Percentiles rank a stretch among this genome's conserved stretches.
These are phyloP conservation scores for Porpolomopsis calyptriformis DNA, from an alignment of 768 basidiomycete species.

Conservation along the genomic window DNA sequence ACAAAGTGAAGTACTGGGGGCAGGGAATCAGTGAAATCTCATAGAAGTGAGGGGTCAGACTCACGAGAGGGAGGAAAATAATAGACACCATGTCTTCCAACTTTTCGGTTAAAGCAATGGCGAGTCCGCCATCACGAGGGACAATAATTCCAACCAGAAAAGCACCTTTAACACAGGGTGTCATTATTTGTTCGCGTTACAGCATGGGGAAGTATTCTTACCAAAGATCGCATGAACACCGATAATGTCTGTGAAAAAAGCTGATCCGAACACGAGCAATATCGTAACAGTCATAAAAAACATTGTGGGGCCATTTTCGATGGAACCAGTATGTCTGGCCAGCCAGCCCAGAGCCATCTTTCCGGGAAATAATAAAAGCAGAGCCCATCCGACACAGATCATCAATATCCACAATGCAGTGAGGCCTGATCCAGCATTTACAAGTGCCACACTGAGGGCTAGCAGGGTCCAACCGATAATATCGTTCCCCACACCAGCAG, in stretches of 20 bases:
- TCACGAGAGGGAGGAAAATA: constrained; percentile 77
- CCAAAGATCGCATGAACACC: constrained; percentile 91
- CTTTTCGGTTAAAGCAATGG: constrained; percentile 83
- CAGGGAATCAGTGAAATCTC: constrained; percentile 1
- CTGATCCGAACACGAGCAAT: constrained; percentile 69
- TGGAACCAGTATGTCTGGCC: constrained; percentile 68
- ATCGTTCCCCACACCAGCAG: constrained; percentile 85
- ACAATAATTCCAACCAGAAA: constrained; percentile 76
- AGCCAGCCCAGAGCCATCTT: constrained; percentile 57
- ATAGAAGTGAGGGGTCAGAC: constrained; percentile 11
- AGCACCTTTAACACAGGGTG: constrained; percentile 37
- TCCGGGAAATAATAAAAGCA: constrained; percentile 64
- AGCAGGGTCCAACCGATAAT: constrained; percentile 83
- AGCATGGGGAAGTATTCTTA: constrained; percentile 17
- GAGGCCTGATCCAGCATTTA: constrained; percentile 76
- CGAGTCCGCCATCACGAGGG: constrained; percentile 80
- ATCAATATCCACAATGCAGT: constrained; percentile 82
- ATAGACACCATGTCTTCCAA: constrained; percentile 93
- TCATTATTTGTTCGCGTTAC: not conserved
- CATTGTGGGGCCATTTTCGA: constrained; percentile 73
- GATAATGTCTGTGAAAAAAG: constrained; percentile 90
- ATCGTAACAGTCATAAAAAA: constrained; percentile 84
- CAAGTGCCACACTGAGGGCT: constrained; percentile 84
- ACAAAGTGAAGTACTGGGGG: constrained; percentile 81
- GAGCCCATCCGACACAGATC: constrained; percentile 65